phyloP scores from a whole-genome alignment of 2,329 filamentous ascomycete genomes.

The Arthroderma sp. region DNA sequence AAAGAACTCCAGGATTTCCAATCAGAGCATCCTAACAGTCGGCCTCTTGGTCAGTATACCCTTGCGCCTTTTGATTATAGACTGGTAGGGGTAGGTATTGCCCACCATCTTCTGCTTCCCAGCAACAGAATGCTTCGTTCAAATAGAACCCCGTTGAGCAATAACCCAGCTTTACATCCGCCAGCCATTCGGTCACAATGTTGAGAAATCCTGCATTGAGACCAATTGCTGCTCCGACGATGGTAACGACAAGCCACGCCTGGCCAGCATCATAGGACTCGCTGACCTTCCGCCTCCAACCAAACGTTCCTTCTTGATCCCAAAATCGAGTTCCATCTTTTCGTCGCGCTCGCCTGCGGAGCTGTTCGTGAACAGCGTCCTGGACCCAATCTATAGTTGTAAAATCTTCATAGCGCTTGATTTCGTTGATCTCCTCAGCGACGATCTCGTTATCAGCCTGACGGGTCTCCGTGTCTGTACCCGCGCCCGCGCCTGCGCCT shows the following conservation, averaged over 20 bases:
- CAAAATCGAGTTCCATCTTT: slow-evolving; percentile 60
- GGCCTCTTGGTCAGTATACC: neutral
- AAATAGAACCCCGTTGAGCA: slow-evolving; percentile 93
- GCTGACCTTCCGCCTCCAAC: slow-evolving; percentile 68
- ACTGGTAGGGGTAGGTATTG: neutral
- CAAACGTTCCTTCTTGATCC: slow-evolving; percentile 52
- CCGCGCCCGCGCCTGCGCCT: slow-evolving; percentile 41
- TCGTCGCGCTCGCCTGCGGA: slow-evolving; percentile 62
- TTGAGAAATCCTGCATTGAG: slow-evolving; percentile 86
- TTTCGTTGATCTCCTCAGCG: slow-evolving; percentile 90
- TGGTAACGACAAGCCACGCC: slow-evolving; percentile 91
- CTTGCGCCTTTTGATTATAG: neutral
- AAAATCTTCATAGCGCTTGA: slow-evolving; percentile 98
- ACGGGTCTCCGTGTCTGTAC: slow-evolving; percentile 41
- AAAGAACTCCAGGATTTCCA: slow-evolving; percentile 85
- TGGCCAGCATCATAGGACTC: slow-evolving; percentile 93
- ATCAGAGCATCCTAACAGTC: slow-evolving; percentile 55
- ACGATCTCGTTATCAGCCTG: slow-evolving; percentile 55
- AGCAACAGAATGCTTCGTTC: slow-evolving; percentile 96
- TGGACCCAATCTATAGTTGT: slow-evolving; percentile 97
- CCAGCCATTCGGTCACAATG: slow-evolving; percentile 92
- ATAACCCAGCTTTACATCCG: slow-evolving; percentile 90
- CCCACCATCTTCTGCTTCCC: slow-evolving; percentile 75
- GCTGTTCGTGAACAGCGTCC: slow-evolving; percentile 82
- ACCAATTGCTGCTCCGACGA: slow-evolving; percentile 84